Base-by-base conservation (phyloP, 768 basidiomycete species). In the Agaricus subrufescens region DNA sequence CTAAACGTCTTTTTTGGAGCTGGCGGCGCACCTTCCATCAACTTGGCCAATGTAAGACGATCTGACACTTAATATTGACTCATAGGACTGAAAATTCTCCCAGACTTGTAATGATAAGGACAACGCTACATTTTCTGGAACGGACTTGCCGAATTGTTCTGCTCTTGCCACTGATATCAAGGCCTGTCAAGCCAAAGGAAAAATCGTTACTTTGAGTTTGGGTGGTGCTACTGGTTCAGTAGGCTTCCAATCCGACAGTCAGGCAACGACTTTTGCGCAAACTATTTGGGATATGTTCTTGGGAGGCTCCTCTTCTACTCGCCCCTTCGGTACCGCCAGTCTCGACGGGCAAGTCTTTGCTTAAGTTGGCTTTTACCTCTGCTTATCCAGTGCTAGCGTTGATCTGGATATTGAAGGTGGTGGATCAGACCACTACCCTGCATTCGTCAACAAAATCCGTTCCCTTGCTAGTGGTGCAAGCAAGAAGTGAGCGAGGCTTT, bases 361-460 rank as follows among this genome's bases (percentile, higher is more conserved):
- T 23, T 19, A 37, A 25, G 30, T 10, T 23, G 25, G 11, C 26
- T 25, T 27, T 30, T 7, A 52, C 10, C 40, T 14, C 31, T 25
- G 15, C 54, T 44, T 38, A 46, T 29, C 51, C 9, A 52, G 25
- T 44, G 57, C 3, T 52, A 83, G 81, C 29, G 69, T 89, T 59
- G 88, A 91, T 66, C 74, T 91, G 31, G 88, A 89, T 65, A 86
- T 91, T 59, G 87, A 90, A 68, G 80, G 83, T n/a, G 87, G 87
- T 15, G 67, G 71, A 15, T 75, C 75, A 25, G 65, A 69, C 4
- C 70, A 75, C 38, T 86, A 83, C 61, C 71, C 69, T 3, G 73
- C 80, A 1, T 86, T 86, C 49, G 77, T 87, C 38, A 83, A 75
- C 57, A 66, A 73, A 53, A 78, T 87, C 45, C 77, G 81, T 8